phyloP scores from a whole-genome alignment of 768 basidiomycete genomes.

The Lactifluus pinguis region DNA sequence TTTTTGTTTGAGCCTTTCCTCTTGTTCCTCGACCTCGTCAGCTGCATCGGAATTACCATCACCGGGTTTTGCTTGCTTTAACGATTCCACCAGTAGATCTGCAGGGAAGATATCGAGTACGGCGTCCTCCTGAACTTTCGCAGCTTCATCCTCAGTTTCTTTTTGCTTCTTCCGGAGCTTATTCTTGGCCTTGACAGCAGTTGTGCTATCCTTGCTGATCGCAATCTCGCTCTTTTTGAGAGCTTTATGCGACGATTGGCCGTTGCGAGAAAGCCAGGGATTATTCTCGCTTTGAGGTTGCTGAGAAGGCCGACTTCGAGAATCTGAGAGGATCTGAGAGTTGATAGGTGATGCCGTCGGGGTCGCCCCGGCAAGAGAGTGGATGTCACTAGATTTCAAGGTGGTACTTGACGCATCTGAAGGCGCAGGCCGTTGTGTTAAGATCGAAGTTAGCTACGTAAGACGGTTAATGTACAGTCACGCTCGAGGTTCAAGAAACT shows the following conservation, averaged over 20 bases:
- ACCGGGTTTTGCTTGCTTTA: conserved; percentile 17
- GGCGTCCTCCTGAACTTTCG: conserved; percentile 63
- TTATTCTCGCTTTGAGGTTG: conserved; percentile 35
- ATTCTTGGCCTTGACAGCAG: conserved; percentile 58
- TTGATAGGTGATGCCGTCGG: conserved; percentile 11
- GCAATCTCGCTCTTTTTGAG: conserved; percentile 69
- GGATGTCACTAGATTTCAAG: conserved; percentile 47
- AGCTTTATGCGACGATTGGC: conserved; percentile 28
- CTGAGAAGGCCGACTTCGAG: conserved; percentile 19
- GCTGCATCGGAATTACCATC: conserved; percentile 42
- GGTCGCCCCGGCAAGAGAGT: conserved; percentile 29
- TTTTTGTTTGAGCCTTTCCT: conserved; percentile 39
- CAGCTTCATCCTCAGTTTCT: conserved; percentile 49
- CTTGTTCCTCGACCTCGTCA: conserved; percentile 67
- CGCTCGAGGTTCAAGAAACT: neutral
- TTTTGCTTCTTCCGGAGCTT: conserved; percentile 57
- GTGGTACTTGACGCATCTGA: conserved; percentile 65
- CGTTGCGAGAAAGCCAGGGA: conserved; percentile 63
- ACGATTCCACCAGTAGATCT: conserved; percentile 32
- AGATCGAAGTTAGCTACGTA: conserved; percentile 8
- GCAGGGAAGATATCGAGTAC: conserved; percentile 66
- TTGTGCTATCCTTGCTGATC: conserved; percentile 57
- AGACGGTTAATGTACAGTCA: neutral
- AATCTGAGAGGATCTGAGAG: conserved; percentile 17
- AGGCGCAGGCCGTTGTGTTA: conserved; percentile 3